These are phyloP conservation scores for Colletotrichum sp. DNA, from an alignment of 2,329 filamentous ascomycete genomes.

Conservation along the genomic window DNA sequence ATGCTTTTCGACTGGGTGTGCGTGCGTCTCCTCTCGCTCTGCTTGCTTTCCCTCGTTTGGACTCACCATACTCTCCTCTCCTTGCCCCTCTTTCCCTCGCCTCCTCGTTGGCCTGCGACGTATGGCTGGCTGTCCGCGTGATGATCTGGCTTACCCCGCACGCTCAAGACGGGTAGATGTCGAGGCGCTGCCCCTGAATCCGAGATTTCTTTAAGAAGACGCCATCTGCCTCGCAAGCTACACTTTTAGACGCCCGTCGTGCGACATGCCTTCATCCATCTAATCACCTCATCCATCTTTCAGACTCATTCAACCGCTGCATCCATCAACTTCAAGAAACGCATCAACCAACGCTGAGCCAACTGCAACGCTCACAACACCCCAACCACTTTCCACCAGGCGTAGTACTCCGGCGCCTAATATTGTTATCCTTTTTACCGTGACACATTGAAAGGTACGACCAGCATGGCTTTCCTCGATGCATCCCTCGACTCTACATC, in stretches of 20 bases:
- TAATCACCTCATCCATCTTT: neutral
- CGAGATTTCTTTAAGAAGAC: conserved; percentile 13
- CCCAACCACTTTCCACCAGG: neutral
- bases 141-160: conserved; percentile 24
- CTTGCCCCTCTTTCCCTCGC: neutral
- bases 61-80: neutral
- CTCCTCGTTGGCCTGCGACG: neutral
- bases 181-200: conserved; percentile 16
- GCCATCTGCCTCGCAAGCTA: neutral
- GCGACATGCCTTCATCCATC: neutral
- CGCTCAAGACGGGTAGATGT: conserved; percentile 9
- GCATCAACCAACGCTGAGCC: neutral
- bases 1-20: neutral
- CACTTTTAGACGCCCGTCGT: no score
- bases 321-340: neutral
- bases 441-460: neutral
- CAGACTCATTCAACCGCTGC: neutral
- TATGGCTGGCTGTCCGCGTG: conserved; percentile 20
- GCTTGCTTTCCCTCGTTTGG: neutral
- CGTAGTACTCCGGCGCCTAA: neutral
- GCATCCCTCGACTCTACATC: neutral
- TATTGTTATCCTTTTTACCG: neutral
- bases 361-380: neutral
- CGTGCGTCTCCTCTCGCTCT: neutral
- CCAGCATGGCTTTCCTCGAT: neutral